These are phyloP conservation scores for Calycina herbarum DNA, from an alignment of 2,329 filamentous ascomycete genomes.

Conservation along the genomic window DNA sequence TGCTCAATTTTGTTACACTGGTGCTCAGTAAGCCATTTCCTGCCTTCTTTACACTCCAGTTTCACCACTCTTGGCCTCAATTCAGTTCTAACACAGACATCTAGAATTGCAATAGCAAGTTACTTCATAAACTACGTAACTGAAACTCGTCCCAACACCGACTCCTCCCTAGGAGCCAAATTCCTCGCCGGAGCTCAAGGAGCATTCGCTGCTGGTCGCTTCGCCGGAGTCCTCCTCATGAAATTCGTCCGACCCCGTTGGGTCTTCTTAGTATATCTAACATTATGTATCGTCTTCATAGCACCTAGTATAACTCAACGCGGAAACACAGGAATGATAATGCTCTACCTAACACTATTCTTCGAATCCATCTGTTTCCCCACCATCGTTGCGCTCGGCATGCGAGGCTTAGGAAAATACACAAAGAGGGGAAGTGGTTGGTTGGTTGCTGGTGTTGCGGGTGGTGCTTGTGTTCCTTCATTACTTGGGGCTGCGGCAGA, in stretches of 20 bases:
- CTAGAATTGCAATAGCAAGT: conserved; percentile 54
- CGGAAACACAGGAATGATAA: conserved; percentile 50
- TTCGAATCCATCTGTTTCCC: conserved; percentile 60
- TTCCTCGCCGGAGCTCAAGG: conserved; percentile 56
- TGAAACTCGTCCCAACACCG: conserved; percentile 58
- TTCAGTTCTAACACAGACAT: conserved; percentile 47
- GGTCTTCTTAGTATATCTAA: conserved; percentile 52
- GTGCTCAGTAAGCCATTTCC: conserved; percentile 45
- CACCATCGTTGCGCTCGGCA: conserved; percentile 75
- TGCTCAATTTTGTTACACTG: conserved; percentile 64
- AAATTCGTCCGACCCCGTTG: conserved; percentile 50
- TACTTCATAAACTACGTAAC: conserved; percentile 76
- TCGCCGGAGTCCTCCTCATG: conserved; percentile 51
- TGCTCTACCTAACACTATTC: conserved; percentile 52
- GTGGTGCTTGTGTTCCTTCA: conserved; percentile 73
- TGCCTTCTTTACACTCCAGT: background rate
- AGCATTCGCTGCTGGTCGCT: conserved; percentile 54
- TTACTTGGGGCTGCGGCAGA: conserved; percentile 69
- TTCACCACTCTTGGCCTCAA: background rate
- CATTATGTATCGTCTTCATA: conserved; percentile 48
- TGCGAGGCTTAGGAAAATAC: conserved; percentile 73
- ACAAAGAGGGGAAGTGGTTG: conserved; percentile 75
- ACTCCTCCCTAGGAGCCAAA: conserved; percentile 42
- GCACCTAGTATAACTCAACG: conserved; percentile 48
- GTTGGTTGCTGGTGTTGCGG: conserved; percentile 69